phyloP scores from a whole-genome alignment of 331 rosid genomes.

The Quercus tomentella region DNA sequence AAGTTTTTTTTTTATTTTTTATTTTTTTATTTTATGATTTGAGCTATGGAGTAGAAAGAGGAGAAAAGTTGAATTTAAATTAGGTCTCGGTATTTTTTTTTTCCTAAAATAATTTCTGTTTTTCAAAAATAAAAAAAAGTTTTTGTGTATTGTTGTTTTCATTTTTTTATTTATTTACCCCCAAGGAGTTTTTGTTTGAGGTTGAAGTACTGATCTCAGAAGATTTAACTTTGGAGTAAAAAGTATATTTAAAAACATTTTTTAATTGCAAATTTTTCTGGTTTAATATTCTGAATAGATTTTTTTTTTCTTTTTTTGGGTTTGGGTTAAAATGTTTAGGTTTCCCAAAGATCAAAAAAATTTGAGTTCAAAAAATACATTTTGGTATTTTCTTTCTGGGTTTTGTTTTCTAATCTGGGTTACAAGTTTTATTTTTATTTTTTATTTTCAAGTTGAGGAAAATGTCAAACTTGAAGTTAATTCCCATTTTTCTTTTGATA shows the following conservation, averaged over 20 bases:
- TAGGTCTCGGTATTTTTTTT: no score
- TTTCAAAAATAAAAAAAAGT: neutral
- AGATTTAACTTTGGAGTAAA: neutral
- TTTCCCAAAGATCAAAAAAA: neutral
- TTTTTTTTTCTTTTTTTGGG: neutral
- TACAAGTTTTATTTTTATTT: neutral
- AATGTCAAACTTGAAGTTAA: constrained; percentile 15
- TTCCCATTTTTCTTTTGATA: neutral
- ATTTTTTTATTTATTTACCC: neutral
- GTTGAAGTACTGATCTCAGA: constrained; percentile 9
- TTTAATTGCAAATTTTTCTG: neutral
- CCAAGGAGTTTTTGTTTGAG: neutral
- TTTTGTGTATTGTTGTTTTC: neutral
- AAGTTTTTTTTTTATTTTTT: neutral
- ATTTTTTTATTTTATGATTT: neutral
- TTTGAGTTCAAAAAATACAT: neutral
- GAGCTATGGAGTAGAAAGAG: neutral
- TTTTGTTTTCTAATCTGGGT: constrained; percentile 4
- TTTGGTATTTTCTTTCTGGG: neutral
- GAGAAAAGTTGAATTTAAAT: no score
- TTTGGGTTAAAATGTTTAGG: constrained; percentile 1
- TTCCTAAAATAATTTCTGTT: neutral
- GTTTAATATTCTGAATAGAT: neutral
- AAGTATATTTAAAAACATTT: neutral
- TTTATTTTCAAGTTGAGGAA: constrained; percentile 6